These are phyloP conservation scores for Eragrostis tef DNA, from an alignment of 202 grass and related monocot genomes.

Conservation along the genomic window DNA sequence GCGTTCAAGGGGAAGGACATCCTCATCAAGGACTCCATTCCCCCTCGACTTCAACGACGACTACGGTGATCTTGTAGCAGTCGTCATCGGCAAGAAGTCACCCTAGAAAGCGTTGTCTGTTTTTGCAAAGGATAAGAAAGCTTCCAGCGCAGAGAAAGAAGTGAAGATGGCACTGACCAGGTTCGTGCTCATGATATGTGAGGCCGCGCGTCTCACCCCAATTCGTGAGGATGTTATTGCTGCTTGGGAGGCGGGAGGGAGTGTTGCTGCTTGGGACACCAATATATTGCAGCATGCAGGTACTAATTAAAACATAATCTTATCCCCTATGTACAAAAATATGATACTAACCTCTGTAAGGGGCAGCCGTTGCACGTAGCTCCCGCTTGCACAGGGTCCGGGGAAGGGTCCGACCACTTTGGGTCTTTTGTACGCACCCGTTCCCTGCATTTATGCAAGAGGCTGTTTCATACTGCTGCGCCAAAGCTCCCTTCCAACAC, in stretches of 20 bases:
- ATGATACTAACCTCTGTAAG: too few relatives aligned
- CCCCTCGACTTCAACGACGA: background rate
- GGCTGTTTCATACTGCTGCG: too few relatives aligned
- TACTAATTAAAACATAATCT: too few relatives aligned
- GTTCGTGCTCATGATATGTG: background rate
- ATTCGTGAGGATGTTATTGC: background rate
- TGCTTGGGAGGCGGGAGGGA: background rate
- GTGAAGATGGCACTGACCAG: background rate
- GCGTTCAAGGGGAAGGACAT: background rate
- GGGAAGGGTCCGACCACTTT: too few relatives aligned
- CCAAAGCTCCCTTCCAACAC: too few relatives aligned
- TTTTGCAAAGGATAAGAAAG: background rate
- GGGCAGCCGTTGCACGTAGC: too few relatives aligned
- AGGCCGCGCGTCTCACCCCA: background rate
- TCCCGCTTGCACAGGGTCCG: too few relatives aligned
- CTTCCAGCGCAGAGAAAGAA: background rate
- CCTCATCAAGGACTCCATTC: background rate
- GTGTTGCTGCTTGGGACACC: too few relatives aligned
- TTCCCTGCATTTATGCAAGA: too few relatives aligned
- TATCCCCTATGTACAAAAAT: too few relatives aligned
- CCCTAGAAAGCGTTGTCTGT: background rate
- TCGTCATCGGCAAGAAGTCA: background rate
- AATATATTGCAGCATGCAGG: too few relatives aligned
- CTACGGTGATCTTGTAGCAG: background rate
- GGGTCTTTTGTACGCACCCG: too few relatives aligned